Evolutionary conservation across 371 early-diverging fungal species (phyloP).

Genomic region (Smittium mucronatum): DNA sequence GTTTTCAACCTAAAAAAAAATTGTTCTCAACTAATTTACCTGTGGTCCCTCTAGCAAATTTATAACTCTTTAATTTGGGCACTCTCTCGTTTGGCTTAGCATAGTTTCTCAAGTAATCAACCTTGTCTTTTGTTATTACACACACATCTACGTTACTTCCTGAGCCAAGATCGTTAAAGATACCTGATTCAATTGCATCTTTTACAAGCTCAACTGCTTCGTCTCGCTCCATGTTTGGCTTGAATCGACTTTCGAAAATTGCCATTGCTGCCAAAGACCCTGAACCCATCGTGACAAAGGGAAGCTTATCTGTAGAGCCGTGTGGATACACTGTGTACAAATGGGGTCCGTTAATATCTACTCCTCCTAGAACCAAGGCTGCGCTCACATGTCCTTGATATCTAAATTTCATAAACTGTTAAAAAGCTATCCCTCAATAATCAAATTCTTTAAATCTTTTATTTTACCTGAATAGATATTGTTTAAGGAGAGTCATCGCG

Average conservation of each 20-base stretch:
- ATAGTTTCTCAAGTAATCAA: slow-evolving; percentile 79
- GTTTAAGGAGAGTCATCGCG: too few species aligned
- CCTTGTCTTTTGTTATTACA: slow-evolving; percentile 71
- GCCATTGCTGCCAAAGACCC: slow-evolving; percentile 97
- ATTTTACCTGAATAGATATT: slow-evolving; percentile 72
- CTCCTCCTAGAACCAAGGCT: slow-evolving; percentile 94
- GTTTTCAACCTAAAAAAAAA: too few species aligned
- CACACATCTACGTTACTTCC: slow-evolving; percentile 97
- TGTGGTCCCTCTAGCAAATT: slow-evolving; percentile 37
- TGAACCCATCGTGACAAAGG: slow-evolving; percentile 96
- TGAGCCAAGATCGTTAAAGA: slow-evolving; percentile 98
- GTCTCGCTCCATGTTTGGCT: slow-evolving; percentile 73
- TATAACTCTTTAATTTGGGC: slow-evolving; percentile 71
- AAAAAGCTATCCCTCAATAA: slow-evolving; percentile 91
- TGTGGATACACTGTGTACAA: slow-evolving; percentile 92
- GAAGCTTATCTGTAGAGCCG: too few species aligned
- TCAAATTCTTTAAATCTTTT: slow-evolving; percentile 74
- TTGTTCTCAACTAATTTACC: slow-evolving; percentile 8
- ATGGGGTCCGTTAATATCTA: slow-evolving; percentile 84
- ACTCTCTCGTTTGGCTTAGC: slow-evolving; percentile 78
- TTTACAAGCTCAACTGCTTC: slow-evolving; percentile 89
- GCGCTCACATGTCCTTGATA: slow-evolving; percentile 98
- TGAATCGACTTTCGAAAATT: slow-evolving; percentile 88
- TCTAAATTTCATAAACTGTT: slow-evolving; percentile 91
- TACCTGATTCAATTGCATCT: slow-evolving; percentile 96